These are phyloP conservation scores for Fusarium sp. DNA, from an alignment of 2,329 filamentous ascomycete genomes.

Conservation along the genomic window DNA sequence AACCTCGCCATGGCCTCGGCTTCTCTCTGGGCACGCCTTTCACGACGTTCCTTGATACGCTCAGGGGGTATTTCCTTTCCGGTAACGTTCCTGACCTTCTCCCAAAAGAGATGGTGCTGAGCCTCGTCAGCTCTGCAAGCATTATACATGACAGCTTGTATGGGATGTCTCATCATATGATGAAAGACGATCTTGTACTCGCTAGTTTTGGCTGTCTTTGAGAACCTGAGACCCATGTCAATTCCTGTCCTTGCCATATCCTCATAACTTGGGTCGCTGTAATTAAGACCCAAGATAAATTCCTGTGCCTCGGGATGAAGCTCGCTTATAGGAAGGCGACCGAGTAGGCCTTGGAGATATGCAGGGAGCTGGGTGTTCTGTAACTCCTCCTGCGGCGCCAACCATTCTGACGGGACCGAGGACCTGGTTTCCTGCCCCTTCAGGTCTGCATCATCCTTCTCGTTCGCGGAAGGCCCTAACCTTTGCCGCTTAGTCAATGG, in stretches of 20 bases:
- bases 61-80: slow-evolving; percentile 29
- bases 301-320: slow-evolving; percentile 23
- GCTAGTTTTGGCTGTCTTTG: slow-evolving; percentile 22
- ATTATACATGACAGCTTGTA: slow-evolving; percentile 17
- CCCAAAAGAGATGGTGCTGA: slow-evolving; percentile 32
- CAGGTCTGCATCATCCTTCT: not conserved
- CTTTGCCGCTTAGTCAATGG: slow-evolving; percentile 31
- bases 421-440: not conserved
- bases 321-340: not conserved
- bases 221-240: slow-evolving; percentile 35
- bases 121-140: slow-evolving; percentile 1
- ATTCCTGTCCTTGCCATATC: slow-evolving; percentile 27
- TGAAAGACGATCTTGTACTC: slow-evolving; percentile 36
- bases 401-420: slow-evolving; percentile 16
- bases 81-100: slow-evolving; percentile 13
- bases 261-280: not conserved
- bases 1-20: slow-evolving; percentile 6
- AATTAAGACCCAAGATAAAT: slow-evolving; percentile 27
- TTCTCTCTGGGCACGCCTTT: not conserved
- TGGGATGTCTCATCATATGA: not conserved
- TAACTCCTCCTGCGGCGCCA: not conserved
- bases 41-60: not conserved
- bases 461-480: slow-evolving; percentile 3
- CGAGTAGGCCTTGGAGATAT: slow-evolving; percentile 5
- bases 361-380: slow-evolving; percentile 19